These are phyloP conservation scores for Clonostachys rhizophaga DNA, from an alignment of 2,329 filamentous ascomycete species.

Conservation along the genomic window DNA sequence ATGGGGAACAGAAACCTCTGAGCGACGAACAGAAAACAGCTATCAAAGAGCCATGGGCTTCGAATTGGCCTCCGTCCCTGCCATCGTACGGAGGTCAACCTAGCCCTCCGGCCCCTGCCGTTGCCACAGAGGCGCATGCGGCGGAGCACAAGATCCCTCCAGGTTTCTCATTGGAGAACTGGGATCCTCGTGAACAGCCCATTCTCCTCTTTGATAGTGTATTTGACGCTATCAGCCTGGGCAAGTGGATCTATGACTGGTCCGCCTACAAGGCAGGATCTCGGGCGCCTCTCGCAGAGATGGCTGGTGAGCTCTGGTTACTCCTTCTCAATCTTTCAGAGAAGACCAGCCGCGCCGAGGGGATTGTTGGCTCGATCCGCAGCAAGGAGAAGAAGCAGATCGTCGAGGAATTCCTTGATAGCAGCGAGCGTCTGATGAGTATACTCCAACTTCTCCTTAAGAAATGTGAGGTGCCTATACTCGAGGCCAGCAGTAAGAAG, in stretches of 20 bases:
- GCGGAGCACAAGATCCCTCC: constrained; percentile 70
- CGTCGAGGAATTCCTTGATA: constrained; percentile 58
- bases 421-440: constrained; percentile 69
- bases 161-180: constrained; percentile 96
- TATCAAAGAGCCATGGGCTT: too few species aligned
- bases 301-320: constrained; percentile 93
- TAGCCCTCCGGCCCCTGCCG: constrained; percentile 24
- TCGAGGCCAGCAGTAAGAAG: constrained; percentile 75
- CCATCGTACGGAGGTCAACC: too few species aligned
- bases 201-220: constrained; percentile 93
- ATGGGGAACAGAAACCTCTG: too few species aligned
- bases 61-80: too few species aligned
- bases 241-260: constrained; percentile 99
- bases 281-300: constrained; percentile 77
- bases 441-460: constrained; percentile 85
- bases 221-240: constrained; percentile 94
- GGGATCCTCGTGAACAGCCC: constrained; percentile 91
- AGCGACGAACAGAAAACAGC: too few species aligned
- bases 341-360: constrained; percentile 88
- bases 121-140: constrained; percentile 57
- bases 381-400: constrained; percentile 70
- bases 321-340: constrained; percentile 89
- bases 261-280: constrained; percentile 86
- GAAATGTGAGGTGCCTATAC: constrained; percentile 91
- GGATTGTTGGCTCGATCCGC: constrained; percentile 69